Percentiles rank a stretch among this genome's conserved stretches.
These are phyloP conservation scores for Malania oleifera DNA, from an alignment of 164 flowering plant species.

Conservation along the genomic window DNA sequence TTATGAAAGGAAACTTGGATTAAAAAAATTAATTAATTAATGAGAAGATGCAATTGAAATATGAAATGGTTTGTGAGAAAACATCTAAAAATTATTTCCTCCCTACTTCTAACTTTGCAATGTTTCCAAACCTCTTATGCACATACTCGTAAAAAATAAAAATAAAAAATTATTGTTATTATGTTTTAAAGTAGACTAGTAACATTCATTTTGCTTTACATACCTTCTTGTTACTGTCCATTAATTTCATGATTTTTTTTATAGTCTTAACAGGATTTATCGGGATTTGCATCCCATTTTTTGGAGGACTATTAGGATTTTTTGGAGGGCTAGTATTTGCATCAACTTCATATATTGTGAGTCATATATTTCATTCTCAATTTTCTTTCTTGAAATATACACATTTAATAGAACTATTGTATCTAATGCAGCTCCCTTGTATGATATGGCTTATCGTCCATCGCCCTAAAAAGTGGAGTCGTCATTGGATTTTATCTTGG, in stretches of 20 bases:
- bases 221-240: no score
- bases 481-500: conserved; percentile 28
- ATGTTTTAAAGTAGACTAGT: no score
- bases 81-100: no score
- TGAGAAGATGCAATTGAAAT: no score
- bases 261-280: conserved; percentile 20
- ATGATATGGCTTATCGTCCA: conserved; percentile 26
- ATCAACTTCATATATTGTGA: conserved; percentile 32
- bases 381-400: background rate
- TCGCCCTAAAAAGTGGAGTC: conserved; percentile 24
- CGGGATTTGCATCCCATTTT: conserved; percentile 31
- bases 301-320: conserved; percentile 35
- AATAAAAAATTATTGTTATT: no score
- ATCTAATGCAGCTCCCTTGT: conserved; percentile 31
- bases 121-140: no score
- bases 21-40: no score
- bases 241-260: background rate
- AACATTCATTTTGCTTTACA: no score
- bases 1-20: no score
- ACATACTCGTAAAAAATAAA: no score
- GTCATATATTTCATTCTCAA: background rate
- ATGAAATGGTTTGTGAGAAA: no score
- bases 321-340: conserved; percentile 38
- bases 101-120: no score
- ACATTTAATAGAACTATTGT: background rate